Conservation (phyloP, 2,329 filamentous ascomycete genomes). For the Ceratocystiopsis sp. region DNA sequence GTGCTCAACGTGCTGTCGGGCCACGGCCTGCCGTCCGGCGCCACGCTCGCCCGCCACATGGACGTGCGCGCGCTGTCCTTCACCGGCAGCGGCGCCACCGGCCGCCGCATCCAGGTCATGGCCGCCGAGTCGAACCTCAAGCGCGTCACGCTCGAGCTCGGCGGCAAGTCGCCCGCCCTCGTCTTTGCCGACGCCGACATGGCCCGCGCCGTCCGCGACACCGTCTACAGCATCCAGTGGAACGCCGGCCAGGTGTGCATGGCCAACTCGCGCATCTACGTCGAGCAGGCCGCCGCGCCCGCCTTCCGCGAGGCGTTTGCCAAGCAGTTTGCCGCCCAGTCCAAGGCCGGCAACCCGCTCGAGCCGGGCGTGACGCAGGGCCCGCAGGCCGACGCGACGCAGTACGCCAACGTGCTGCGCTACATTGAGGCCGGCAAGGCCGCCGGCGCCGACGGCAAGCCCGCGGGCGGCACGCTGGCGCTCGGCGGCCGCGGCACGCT, state of each 20-base stretch:
- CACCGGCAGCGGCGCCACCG: conserved; percentile 42
- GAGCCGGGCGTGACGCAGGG: conserved; percentile 19
- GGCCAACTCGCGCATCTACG: conserved; percentile 29
- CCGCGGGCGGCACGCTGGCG: conserved; percentile 13
- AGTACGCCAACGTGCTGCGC: conserved; percentile 22
- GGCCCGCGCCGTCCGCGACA: conserved; percentile 37
- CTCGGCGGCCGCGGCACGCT: conserved; percentile 13
- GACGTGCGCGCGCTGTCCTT: conserved; percentile 43
- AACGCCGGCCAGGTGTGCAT: conserved; percentile 32
- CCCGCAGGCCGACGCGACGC: conserved; percentile 26
- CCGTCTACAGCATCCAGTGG: conserved; percentile 17
- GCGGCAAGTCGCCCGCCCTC: conserved; percentile 42
- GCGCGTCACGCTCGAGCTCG: conserved; percentile 42
- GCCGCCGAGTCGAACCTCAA: conserved; percentile 42
- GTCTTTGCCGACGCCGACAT: conserved; percentile 41
- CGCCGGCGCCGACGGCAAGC: conserved; percentile 16
- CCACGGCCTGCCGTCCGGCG: conserved; percentile 24
- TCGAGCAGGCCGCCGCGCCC: conserved; percentile 21
- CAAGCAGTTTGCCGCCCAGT: conserved; percentile 20
- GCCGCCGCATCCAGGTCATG: conserved; percentile 42
- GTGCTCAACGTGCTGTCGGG: conserved; percentile 54
- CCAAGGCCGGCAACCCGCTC: conserved; percentile 21
- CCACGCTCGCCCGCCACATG: conserved; percentile 10
- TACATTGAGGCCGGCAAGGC: conserved; percentile 20
- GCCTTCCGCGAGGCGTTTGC: conserved; percentile 23